phyloP scores from a whole-genome alignment of 2,329 filamentous ascomycete species.

The Coniella vitis region DNA sequence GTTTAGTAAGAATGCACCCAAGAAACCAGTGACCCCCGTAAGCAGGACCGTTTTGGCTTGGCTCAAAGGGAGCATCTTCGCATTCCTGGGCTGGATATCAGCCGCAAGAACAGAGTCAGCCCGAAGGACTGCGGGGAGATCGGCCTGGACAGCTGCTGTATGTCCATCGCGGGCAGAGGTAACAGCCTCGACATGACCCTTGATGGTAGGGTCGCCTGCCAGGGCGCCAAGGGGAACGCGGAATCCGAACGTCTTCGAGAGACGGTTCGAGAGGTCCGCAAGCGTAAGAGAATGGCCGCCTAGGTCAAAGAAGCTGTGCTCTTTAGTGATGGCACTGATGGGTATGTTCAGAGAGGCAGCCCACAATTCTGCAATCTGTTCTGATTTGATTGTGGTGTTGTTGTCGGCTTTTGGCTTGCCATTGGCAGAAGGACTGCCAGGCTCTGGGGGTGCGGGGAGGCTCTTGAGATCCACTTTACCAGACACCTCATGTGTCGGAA shows the following conservation, averaged over 20 bases:
- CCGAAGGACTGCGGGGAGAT: constrained; percentile 62
- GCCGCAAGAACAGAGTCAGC: constrained; percentile 61
- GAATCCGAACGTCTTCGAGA: constrained; percentile 66
- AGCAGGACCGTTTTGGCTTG: constrained; percentile 64
- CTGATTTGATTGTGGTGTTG: constrained; percentile 58
- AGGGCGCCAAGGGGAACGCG: constrained; percentile 64
- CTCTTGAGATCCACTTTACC: constrained; percentile 71
- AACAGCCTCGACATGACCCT: constrained; percentile 67
- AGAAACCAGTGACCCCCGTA: constrained; percentile 69
- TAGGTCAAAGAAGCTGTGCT: constrained; percentile 75
- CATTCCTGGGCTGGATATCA: constrained; percentile 55
- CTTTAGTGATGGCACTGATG: constrained; percentile 53
- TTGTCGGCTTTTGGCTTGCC: constrained; percentile 37
- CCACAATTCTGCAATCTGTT: constrained; percentile 67
- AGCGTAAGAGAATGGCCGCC: constrained; percentile 72
- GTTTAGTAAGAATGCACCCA: constrained; percentile 68
- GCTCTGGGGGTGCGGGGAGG: constrained; percentile 56
- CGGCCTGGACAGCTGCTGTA: constrained; percentile 67
- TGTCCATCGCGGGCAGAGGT: constrained; percentile 64
- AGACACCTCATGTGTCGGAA: constrained; percentile 72
- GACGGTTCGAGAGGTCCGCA: constrained; percentile 66
- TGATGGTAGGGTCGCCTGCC: constrained; percentile 63
- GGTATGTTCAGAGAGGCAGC: constrained; percentile 63
- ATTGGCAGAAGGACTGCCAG: constrained; percentile 25
- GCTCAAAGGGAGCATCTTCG: constrained; percentile 50